phyloP scores from a whole-genome alignment of 345 rosid genomes.

The Conringia planisiliqua region DNA sequence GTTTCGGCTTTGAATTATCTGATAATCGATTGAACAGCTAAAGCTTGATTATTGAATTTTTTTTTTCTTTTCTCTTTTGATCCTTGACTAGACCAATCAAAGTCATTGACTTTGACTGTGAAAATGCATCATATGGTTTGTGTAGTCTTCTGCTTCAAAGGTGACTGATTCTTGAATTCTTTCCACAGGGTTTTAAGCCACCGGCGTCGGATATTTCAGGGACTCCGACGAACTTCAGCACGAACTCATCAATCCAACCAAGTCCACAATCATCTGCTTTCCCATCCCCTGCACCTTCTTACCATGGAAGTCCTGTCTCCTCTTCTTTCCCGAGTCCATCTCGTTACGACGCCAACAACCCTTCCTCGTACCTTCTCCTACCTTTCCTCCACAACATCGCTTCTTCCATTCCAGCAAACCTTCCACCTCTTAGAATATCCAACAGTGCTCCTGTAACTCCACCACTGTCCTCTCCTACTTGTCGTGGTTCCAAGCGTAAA shows the following conservation, averaged over 20 bases:
- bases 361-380: conserved; percentile 57
- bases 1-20: not conserved
- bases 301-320: conserved; percentile 76
- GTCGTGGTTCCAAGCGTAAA: conserved; percentile 63
- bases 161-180: conserved; percentile 1
- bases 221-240: conserved; percentile 51
- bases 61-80: not conserved
- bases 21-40: too few relatives aligned
- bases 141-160: not conserved
- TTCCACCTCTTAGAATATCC: conserved; percentile 85
- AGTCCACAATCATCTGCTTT: conserved; percentile 78
- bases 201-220: conserved; percentile 43
- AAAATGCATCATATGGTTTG: not conserved
- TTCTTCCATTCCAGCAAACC: conserved; percentile 52
- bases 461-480: conserved; percentile 86
- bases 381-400: conserved; percentile 73
- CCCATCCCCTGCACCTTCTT: conserved; percentile 72
- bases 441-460: conserved; percentile 99
- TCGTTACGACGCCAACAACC: conserved; percentile 51
- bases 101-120: conserved; percentile 15
- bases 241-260: conserved; percentile 71
- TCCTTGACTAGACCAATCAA: not conserved
- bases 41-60: too few relatives aligned
- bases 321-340: conserved; percentile 87
- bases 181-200: conserved; percentile 73